A percentile compares a stretch with the other conserved stretches of the same genome.
Conservation (phyloP, 2,329 filamentous ascomycete genomes). For the Alternaria sp. region DNA sequence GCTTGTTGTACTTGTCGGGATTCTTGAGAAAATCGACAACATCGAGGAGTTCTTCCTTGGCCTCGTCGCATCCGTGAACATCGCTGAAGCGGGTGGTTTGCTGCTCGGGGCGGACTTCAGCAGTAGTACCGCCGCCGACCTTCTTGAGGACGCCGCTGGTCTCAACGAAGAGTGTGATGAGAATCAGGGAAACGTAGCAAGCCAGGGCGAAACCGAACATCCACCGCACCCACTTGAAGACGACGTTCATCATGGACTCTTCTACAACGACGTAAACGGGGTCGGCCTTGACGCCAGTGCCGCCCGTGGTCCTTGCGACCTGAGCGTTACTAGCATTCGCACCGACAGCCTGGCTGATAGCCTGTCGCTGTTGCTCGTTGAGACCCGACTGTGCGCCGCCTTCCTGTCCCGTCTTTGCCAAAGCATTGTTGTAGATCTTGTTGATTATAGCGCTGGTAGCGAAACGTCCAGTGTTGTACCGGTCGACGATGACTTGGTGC, state of each 20-base stretch:
- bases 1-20: conserved; percentile 89
- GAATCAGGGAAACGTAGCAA: conserved; percentile 79
- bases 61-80: conserved; percentile 97
- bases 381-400: conserved; percentile 52
- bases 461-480: conserved; percentile 87
- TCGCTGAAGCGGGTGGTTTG: conserved; percentile 92
- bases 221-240: conserved; percentile 95
- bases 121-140: conserved; percentile 73
- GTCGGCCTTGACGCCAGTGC: conserved; percentile 77
- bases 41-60: conserved; percentile 97
- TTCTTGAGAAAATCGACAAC: conserved; percentile 95
- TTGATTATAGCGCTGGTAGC: conserved; percentile 82
- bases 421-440: conserved; percentile 78
- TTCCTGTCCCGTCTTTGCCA: conserved; percentile 67
- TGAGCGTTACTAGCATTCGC: conserved; percentile 75
- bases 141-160: conserved; percentile 81
- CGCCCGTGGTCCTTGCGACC: conserved; percentile 64
- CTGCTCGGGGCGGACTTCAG: conserved; percentile 90
- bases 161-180: conserved; percentile 85
- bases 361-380: conserved; percentile 73
- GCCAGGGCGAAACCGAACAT: conserved; percentile 79
- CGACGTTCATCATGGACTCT: conserved; percentile 78
- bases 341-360: conserved; percentile 82
- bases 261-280: conserved; percentile 97
- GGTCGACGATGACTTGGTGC: conserved; percentile 90